Conservation (phyloP, 2,329 filamentous ascomycete species). For the Beauveria asiatica region DNA sequence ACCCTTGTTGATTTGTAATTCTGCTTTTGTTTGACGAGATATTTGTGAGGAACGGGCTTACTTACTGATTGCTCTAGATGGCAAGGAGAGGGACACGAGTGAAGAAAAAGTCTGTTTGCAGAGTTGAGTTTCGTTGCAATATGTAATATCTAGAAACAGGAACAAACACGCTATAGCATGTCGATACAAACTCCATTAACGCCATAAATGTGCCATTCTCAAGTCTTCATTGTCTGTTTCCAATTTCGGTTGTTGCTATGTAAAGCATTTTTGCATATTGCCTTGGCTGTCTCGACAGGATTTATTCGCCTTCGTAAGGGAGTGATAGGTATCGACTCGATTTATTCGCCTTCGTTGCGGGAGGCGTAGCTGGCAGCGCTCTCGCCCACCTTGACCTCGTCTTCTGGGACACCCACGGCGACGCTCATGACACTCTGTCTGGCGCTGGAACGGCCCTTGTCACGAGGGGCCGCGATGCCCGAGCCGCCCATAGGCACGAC, state of each 20-base stretch:
- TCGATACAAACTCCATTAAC: neutral
- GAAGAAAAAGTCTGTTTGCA: neutral
- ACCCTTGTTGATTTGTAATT: neutral
- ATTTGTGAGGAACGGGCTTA: neutral
- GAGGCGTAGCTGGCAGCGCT: slow-evolving; percentile 41
- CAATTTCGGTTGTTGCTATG: neutral
- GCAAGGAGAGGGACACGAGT: neutral
- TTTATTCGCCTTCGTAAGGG: neutral
- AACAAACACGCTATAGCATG: slow-evolving; percentile 1
- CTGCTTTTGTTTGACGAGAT: neutral
- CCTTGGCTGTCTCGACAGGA: neutral
- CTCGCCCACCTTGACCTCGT: slow-evolving; percentile 53
- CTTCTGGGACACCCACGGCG: slow-evolving; percentile 48
- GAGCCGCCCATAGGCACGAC: slow-evolving; percentile 28
- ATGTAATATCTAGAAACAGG: neutral
- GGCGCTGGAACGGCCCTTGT: slow-evolving; percentile 35
- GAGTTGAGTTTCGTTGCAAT: neutral
- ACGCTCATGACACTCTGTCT: slow-evolving; percentile 37
- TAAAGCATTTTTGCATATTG: neutral
- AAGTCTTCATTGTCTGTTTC: neutral
- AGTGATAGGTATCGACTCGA: neutral
- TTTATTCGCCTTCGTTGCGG: neutral
- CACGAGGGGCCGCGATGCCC: slow-evolving; percentile 38
- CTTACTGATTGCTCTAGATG: neutral
- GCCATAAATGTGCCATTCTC: neutral